A percentile compares a stretch with the other conserved stretches of the same genome.
Conservation (phyloP, 352 stramenopile genomes). For the Globisporangium irregulare region DNA sequence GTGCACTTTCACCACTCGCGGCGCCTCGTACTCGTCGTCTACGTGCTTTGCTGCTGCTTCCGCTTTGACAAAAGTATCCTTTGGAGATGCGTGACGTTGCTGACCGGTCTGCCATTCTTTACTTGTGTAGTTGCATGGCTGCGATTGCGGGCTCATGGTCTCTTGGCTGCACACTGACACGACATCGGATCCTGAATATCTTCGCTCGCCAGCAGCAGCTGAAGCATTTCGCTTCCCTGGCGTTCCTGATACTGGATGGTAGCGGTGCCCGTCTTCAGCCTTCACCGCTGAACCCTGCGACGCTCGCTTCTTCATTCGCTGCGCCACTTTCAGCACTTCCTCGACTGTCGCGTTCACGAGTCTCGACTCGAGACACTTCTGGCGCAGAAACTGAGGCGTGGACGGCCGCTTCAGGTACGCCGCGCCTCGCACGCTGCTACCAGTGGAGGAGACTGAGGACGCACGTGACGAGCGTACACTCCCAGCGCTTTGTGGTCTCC, state of each 20-base stretch:
- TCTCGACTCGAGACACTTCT: conserved; percentile 67
- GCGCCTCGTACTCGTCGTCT: conserved; percentile 22
- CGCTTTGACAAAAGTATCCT: not conserved
- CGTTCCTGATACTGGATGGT: conserved; percentile 4
- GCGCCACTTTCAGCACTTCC: conserved; percentile 10
- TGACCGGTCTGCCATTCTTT: conserved; percentile 8
- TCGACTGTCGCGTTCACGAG: conserved; percentile 19
- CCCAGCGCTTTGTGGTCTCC: conserved; percentile 49
- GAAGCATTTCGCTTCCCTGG: conserved; percentile 5
- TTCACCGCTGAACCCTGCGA: conserved; percentile 16
- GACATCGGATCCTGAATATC: conserved; percentile 41
- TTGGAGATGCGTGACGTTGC: not conserved
- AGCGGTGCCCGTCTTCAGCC: conserved; percentile 7
- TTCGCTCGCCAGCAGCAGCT: conserved; percentile 19
- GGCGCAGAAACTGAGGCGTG: conserved; percentile 57
- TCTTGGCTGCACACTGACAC: conserved; percentile 15
- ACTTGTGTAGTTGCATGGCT: not conserved
- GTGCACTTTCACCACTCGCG: conserved; percentile 50
- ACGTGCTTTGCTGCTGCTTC: conserved; percentile 15
- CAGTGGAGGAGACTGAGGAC: conserved; percentile 21
- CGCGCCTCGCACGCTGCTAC: conserved; percentile 36
- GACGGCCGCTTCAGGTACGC: conserved; percentile 58
- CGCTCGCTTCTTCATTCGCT: conserved; percentile 36
- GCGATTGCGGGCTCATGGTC: conserved; percentile 3
- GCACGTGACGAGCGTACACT: conserved; percentile 34